Evolutionary conservation across 139 green algal genomes (phyloP).

Genomic region (Astrephomene gubernaculifera): DNA sequence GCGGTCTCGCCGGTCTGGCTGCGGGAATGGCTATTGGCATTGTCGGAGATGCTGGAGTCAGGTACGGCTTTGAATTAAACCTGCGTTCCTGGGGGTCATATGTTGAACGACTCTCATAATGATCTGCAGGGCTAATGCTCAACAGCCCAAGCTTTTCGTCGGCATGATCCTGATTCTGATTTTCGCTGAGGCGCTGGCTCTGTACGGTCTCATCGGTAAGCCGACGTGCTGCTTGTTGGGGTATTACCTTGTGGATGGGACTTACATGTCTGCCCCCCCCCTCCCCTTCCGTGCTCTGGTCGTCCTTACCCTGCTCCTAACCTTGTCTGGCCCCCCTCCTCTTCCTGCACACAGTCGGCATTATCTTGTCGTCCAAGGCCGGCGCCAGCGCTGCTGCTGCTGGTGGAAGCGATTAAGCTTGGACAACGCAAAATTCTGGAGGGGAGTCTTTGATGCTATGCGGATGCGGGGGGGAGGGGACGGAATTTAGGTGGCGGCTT

Average conservation of each 20-base stretch:
- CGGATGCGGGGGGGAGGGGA: no score
- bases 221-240: not conserved
- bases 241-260: no score
- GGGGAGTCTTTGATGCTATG: no score
- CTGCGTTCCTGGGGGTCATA: not conserved
- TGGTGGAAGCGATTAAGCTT: no score
- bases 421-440: no score
- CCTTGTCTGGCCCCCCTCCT: not conserved
- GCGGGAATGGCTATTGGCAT: constrained; percentile 99
- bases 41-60: constrained; percentile 97
- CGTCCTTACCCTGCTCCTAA: not conserved
- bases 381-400: constrained; percentile 37
- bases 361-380: constrained; percentile 95
- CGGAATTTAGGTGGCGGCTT: no score
- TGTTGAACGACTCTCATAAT: not conserved
- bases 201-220: constrained; percentile 98
- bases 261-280: not conserved
- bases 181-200: constrained; percentile 98
- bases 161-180: constrained; percentile 99
- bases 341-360: constrained; percentile 82
- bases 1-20: constrained; percentile 93
- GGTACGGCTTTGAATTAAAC: constrained; percentile 55
- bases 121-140: constrained; percentile 91
- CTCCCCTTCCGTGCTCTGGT: not conserved
- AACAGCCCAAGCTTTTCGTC: constrained; percentile 99